Conservation (phyloP, 805 yeast species). For the Komagataella phaffii region DNA sequence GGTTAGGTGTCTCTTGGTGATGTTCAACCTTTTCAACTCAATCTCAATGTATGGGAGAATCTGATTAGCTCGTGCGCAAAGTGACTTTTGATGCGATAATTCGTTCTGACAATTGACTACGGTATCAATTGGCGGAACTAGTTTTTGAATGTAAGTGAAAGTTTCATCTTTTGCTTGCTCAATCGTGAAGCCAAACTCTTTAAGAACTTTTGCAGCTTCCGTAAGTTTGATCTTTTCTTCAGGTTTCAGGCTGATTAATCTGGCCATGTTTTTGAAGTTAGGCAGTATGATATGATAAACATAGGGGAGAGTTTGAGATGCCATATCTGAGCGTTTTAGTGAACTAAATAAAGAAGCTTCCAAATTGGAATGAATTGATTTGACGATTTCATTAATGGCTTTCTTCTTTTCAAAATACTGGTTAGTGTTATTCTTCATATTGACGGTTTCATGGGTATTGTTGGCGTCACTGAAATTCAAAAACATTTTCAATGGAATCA, state of each 20-base stretch:
- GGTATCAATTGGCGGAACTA: background rate
- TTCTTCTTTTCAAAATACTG: conserved; percentile 23
- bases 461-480: conserved; percentile 48
- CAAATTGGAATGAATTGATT: conserved; percentile 15
- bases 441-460: conserved; percentile 11
- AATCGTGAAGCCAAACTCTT: conserved; percentile 26
- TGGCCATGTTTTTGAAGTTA: conserved; percentile 11
- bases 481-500: conserved; percentile 50
- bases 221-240: conserved; percentile 20
- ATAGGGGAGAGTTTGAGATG: conserved; percentile 21
- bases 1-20: background rate
- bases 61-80: conserved; percentile 10
- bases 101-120: background rate
- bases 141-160: background rate
- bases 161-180: background rate
- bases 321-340: conserved; percentile 10
- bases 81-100: background rate
- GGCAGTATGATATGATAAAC: conserved; percentile 17
- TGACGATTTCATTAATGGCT: conserved; percentile 19
- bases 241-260: conserved; percentile 10
- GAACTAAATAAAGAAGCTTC: conserved; percentile 17
- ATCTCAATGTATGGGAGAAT: conserved; percentile 23
- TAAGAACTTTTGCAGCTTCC: conserved; percentile 22
- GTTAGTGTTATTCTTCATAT: conserved; percentile 18
- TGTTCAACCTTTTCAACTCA: conserved; percentile 8